Evolutionary conservation across 257 asterid species (phyloP).

Genomic region (Ocimum tenuiflorum): DNA sequence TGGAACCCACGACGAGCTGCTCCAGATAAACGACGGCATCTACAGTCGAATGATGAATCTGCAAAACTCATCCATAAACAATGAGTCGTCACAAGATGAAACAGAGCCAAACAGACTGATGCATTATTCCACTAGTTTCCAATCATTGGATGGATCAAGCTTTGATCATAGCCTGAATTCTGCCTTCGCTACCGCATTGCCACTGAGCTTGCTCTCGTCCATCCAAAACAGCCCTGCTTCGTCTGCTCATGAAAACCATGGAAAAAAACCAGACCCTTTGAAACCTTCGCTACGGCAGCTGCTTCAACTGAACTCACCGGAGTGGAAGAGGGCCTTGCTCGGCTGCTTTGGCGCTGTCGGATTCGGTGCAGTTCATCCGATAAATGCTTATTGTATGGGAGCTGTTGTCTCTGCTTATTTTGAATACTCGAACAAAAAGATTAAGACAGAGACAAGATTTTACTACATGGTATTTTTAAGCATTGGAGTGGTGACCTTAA

Average conservation of each 20-base stretch:
- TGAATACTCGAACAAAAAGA: conserved; percentile 16
- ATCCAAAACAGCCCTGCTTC: conserved; percentile 37
- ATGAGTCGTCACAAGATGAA: background rate
- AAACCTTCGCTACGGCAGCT: conserved; percentile 32
- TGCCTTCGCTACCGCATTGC: conserved; percentile 1
- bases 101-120: conserved; percentile 5
- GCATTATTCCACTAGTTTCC: conserved; percentile 1
- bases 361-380: conserved; percentile 36
- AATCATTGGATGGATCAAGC: conserved; percentile 7
- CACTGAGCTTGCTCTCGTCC: conserved; percentile 26
- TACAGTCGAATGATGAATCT: conserved; percentile 31
- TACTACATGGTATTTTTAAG: conserved; percentile 32
- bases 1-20: conserved; percentile 37
- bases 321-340: conserved; percentile 36
- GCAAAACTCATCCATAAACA: conserved; percentile 20
- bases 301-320: conserved; percentile 33
- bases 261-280: conserved; percentile 4
- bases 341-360: conserved; percentile 40
- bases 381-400: conserved; percentile 40
- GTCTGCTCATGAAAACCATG: conserved; percentile 14
- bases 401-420: conserved; percentile 38
- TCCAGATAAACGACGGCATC: conserved; percentile 28
- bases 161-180: conserved; percentile 18
- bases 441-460: conserved; percentile 34
- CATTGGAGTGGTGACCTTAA: conserved; percentile 27